Conservation (phyloP, 164 flowering plant genomes). For the Vitis rotundifolia region DNA sequence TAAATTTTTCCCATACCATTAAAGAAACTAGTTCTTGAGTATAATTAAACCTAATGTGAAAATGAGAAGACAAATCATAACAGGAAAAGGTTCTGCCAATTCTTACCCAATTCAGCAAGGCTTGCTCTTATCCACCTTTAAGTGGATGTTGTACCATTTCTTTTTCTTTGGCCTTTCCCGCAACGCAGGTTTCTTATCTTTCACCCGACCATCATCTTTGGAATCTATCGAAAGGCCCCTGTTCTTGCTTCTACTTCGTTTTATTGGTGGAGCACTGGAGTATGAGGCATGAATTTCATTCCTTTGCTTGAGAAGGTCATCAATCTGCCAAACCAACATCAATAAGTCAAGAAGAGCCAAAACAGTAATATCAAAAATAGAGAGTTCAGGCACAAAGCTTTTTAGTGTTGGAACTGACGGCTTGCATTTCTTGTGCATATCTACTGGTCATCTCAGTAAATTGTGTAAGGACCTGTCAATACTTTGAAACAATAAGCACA, state of each 20-base stretch:
- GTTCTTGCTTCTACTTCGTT: slow-evolving; percentile 65
- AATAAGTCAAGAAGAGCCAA: neutral
- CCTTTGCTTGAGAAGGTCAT: slow-evolving; percentile 82
- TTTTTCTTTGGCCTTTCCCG: slow-evolving; percentile 75
- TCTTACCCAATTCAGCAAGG: slow-evolving; percentile 49
- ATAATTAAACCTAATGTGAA: neutral
- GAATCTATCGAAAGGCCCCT: slow-evolving; percentile 54
- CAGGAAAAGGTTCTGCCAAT: neutral
- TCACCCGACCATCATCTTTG: slow-evolving; percentile 50
- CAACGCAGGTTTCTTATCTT: slow-evolving; percentile 43
- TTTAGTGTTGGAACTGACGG: slow-evolving; percentile 43
- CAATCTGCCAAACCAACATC: slow-evolving; percentile 55
- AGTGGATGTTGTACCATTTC: slow-evolving; percentile 83
- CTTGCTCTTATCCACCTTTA: slow-evolving; percentile 80
- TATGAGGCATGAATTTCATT: slow-evolving; percentile 81
- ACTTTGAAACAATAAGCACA: neutral
- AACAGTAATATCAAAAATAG: neutral
- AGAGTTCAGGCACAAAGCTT: neutral
- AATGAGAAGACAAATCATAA: neutral
- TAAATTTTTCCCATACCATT: neutral
- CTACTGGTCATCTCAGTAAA: slow-evolving; percentile 94
- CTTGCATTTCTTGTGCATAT: slow-evolving; percentile 92
- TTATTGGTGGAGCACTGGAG: slow-evolving; percentile 59
- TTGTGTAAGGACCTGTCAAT: slow-evolving; percentile 83
- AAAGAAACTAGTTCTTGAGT: neutral